Base-by-base conservation (phyloP, 768 basidiomycete species). In the Nevesoporus exiguus region DNA sequence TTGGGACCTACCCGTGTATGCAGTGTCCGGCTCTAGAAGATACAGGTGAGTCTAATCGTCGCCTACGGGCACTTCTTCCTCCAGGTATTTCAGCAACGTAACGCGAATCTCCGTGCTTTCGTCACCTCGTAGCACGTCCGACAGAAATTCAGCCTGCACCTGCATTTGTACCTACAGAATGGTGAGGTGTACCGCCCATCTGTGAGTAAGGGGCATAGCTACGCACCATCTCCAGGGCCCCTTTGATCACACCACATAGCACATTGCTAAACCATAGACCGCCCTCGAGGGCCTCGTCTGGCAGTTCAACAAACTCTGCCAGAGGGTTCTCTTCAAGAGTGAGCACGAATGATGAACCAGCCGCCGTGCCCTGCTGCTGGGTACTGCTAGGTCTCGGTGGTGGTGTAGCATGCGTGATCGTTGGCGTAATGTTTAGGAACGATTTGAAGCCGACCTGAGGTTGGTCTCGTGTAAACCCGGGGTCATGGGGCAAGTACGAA, bases 231-330 rank as follows among this genome's bases (percentile, higher is more conserved):
- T 99, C 97, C 47, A 99, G 70, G 33, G 94, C 84, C 3, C 97
- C 97, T 49, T 95, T 77, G 46, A 98, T 71, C 8, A 98, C 96
- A 5, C 97, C 97, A 64, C 94, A 96, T 2, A 97, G 75, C 40
- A 98, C 87, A 71, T 98, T 98, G 71, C 91, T 94, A 70, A 94
- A 98, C 92, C 93, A 97, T 33, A 99, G 73, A 1, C 93, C 95
- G 17, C 93, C 93, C 65, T 96, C 91, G 25, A 95, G 75, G 2
- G 83, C 93, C 61, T 97, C 94, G 48, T 94, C 90, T 0, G 97
- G 96, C 21, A 99, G 78, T 66, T 98, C 97, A 22, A 96, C 96
- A 71, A 99, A 98, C 64, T 99, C 97, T 8, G 94, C 85, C 54
- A 99, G 69, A 0, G 97, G 97, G 66, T 99, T 99, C 68, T 99